A percentile compares a stretch with the other conserved stretches of the same genome.
Evolutionary conservation across 1,284 basidiomycete species (phyloP).

Genomic region (Cryptococcus sp.): DNA sequence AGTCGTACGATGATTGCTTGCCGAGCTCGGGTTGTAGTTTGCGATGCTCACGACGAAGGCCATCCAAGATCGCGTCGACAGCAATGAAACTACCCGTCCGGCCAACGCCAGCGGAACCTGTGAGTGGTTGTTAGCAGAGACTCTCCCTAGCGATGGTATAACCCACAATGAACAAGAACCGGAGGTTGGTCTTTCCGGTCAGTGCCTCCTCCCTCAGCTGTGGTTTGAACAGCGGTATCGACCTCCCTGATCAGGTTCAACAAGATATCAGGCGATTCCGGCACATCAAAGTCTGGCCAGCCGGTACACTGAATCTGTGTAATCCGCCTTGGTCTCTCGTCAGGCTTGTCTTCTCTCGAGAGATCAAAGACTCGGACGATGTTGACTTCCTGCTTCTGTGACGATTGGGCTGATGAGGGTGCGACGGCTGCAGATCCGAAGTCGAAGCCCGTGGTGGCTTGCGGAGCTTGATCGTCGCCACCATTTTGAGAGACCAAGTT

Average conservation of each 20-base stretch:
- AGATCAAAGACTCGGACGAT: constrained; percentile 74
- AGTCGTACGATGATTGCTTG: neutral
- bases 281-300: constrained; percentile 94
- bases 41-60: constrained; percentile 62
- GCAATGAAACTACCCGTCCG: constrained; percentile 89
- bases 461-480: constrained; percentile 47
- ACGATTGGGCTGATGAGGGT: constrained; percentile 6
- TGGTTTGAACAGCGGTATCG: constrained; percentile 61
- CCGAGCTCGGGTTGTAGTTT: neutral
- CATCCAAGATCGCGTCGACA: constrained; percentile 81
- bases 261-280: constrained; percentile 72
- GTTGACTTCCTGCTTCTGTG: constrained; percentile 22
- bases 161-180: constrained; percentile 52
- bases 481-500: constrained; percentile 66
- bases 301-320: constrained; percentile 81
- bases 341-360: constrained; percentile 63
- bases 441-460: constrained; percentile 48
- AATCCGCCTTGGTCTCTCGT: constrained; percentile 60
- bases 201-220: constrained; percentile 50
- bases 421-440: constrained; percentile 39
- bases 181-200: constrained; percentile 44
- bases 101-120: constrained; percentile 89
- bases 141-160: neutral
- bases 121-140: constrained; percentile 56
- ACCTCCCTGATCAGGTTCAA: constrained; percentile 68